These are phyloP conservation scores for Remersonia thermophila DNA, from an alignment of 2,329 filamentous ascomycete species.

Conservation along the genomic window DNA sequence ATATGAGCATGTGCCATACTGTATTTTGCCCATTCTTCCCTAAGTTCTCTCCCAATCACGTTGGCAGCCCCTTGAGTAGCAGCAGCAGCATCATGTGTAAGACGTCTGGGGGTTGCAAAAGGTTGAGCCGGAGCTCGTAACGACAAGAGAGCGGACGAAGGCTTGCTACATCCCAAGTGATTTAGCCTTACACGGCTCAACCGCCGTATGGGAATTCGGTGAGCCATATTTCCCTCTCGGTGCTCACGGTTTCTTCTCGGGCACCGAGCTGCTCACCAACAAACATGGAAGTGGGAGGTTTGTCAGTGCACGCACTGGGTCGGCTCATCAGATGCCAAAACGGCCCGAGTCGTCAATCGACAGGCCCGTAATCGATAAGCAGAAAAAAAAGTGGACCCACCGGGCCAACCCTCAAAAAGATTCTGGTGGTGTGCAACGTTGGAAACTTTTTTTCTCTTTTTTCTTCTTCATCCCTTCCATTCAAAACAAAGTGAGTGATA, in stretches of 20 bases:
- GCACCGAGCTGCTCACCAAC: no score
- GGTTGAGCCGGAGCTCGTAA: no score
- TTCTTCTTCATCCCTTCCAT: constrained; percentile 77
- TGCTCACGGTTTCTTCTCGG: no score
- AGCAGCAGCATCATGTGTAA: constrained; percentile 4
- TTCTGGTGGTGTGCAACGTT: constrained; percentile 5
- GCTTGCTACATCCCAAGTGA: no score
- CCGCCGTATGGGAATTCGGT: no score
- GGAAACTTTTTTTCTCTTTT: constrained; percentile 34
- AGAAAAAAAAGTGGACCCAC: constrained; percentile 9
- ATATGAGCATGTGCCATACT: constrained; percentile 27
- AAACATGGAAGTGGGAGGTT: no score
- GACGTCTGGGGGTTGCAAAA: constrained; percentile 1
- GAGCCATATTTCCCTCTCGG: neutral
- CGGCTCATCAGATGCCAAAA: constrained; percentile 8
- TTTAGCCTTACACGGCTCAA: neutral
- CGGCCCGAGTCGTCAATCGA: no score
- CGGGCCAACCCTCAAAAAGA: constrained; percentile 18
- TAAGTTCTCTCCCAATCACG: constrained; percentile 9
- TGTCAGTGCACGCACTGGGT: no score
- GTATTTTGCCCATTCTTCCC: constrained; percentile 27
- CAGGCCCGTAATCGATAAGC: constrained; percentile 5
- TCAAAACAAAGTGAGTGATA: constrained; percentile 96
- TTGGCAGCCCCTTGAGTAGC: neutral
- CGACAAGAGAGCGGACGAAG: neutral